Base-by-base conservation (phyloP, 169 alveolate genomes). In the Miamiensis avidus region DNA sequence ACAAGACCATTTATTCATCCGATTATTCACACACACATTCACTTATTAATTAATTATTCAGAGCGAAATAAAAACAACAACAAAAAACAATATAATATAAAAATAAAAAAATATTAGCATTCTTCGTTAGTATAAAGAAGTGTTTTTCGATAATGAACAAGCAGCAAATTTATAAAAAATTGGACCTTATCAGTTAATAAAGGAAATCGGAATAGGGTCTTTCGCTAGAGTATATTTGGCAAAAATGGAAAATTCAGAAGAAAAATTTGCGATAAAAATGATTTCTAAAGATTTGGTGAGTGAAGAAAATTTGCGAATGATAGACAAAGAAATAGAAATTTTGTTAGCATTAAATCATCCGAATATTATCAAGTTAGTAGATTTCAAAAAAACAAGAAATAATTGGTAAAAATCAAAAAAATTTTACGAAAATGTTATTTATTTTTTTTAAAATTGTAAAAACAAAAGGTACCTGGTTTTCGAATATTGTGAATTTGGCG, bases 211-310 rank as follows among this genome's bases (percentile, higher is more conserved):
- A 16, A n/a, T 79, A 74, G 90, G 90, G n/a, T 79, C 86, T 26
- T 86, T 86, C 64, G 90, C 90, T 16, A 81, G 83, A 75, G 90
- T 86, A 31, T 86, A 86, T 82, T 33, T 69, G 65, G 87, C 78
- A 31, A 32, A 74, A 81, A 77, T 74, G 26, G 74, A 81, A 34
- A 75, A 82, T 31, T 25, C 29, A 29, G 84, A 82, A 65, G 83
- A 86, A 33, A 75, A 81, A 74, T 83, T 75, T 75, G 90, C 90
- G 0, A 75, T 86, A 20, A 86, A 86, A 32, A 65, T 74, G 78
- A 81, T 86, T 31, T 81, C 81, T 1, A 84, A 81, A 31, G 74
- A 49, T n/a, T 29, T 34, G 74, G 29, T 79, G 77, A 34, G 83
- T 74, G 11, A 79, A 86, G 86, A 81, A 31, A 84, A 74, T 86